Evolutionary conservation across 495 filamentous ascomycete species (phyloP), one percentile per base, ranked within the genome.

Genomic region (Penicillium waksmanii): DNA sequence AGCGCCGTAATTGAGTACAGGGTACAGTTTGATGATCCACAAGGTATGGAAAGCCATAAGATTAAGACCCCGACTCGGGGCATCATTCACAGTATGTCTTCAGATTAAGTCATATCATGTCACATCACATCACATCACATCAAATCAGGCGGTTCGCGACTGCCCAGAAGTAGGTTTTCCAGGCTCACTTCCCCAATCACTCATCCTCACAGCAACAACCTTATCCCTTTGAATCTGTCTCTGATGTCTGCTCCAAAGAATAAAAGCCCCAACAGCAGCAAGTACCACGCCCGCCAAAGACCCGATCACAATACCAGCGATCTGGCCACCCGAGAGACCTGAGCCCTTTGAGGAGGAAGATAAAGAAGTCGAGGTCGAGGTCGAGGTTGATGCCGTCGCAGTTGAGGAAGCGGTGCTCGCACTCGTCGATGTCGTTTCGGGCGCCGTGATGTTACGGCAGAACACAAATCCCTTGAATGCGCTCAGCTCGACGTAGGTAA

Each of bases 381-480:
- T 9, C 34, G 34, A 36, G 34, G 10, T 36, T 6, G 34, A 36
- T 2, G 9, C 13, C 34, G 11, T 21, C 3, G 47, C 15, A 15
- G 38, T 50, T 6, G 33, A 33, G 23, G n/a, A 13, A 19, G 43
- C 23, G 35, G 13, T 51, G 11, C 36, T 42, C 17, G 51, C 31
- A 42, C 40, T 57, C 7, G 27, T 55, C 3, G 23, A 23, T 23
- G 63, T 38, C 0, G 63, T 67, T 3, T 55, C 51, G 23, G 64
- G 55, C 31, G 75, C 56, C 0, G 80, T 79, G 0, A 82, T 77
- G 60, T 84, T 83, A 67, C 83, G 82, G 64, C 80, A 84, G 12
- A 75, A 73, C 15, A 79, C 64, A n/a, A 71, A 57, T 18, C 62
- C 64, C 0, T 64, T 74, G 59, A 84, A 80, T 3, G 69, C 61